Percentiles rank a stretch among this genome's conserved stretches.
phyloP scores from a whole-genome alignment of 1,284 basidiomycete genomes.

The Amylostereum areolatum region DNA sequence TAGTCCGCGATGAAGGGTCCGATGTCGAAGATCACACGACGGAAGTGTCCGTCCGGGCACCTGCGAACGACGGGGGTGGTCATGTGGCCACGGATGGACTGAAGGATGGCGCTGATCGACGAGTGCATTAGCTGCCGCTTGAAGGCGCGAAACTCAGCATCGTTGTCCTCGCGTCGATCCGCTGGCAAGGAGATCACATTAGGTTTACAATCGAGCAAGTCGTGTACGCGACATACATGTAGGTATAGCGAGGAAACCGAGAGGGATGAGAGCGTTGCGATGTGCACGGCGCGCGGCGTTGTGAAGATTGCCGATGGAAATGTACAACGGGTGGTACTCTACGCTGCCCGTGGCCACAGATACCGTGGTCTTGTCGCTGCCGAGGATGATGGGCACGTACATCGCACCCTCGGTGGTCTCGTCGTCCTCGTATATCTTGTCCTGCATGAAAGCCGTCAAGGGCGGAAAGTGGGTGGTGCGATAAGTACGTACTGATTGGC shows the following conservation, averaged over 20 bases:
- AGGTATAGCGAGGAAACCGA: constrained; percentile 22
- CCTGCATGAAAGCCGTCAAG: neutral
- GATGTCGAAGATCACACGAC: constrained; percentile 3
- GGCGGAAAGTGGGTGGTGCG: neutral
- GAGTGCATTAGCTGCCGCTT: constrained; percentile 6
- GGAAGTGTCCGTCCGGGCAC: constrained; percentile 8
- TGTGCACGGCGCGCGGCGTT: constrained; percentile 18
- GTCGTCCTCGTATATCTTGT: constrained; percentile 9
- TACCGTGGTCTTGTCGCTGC: constrained; percentile 20
- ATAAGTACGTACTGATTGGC: constrained; percentile 10
- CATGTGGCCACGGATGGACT: constrained; percentile 3
- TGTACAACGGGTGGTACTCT: constrained; percentile 17
- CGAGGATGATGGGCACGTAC: constrained; percentile 13
- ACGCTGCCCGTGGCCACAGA: constrained; percentile 19
- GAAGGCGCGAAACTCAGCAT: constrained; percentile 4
- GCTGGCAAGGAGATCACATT: neutral
- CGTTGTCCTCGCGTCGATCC: neutral
- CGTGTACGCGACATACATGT: constrained; percentile 9
- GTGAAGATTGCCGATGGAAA: constrained; percentile 13
- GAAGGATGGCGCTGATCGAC: constrained; percentile 1
- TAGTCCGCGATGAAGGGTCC: constrained; percentile 10
- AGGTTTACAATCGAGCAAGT: neutral
- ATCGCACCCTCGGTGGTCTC: constrained; percentile 7
- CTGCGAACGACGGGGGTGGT: constrained; percentile 1
- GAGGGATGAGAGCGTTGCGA: constrained; percentile 14